Conservation (phyloP, 257 asterid genomes). For the Solanum etuberosum region DNA sequence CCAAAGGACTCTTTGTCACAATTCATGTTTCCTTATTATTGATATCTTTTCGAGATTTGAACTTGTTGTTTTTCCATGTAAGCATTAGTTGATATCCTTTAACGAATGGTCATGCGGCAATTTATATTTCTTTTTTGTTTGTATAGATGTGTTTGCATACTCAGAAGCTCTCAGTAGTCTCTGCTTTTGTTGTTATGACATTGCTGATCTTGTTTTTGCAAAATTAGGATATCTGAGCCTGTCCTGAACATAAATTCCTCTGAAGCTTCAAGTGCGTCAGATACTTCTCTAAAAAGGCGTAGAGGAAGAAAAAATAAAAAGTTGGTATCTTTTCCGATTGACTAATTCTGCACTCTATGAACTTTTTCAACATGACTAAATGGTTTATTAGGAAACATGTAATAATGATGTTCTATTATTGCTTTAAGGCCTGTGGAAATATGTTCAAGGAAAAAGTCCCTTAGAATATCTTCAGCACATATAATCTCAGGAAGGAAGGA, state of each 20-base stretch:
- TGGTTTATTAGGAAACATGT: background rate
- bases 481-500: slow-evolving; percentile 16
- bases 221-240: slow-evolving; percentile 48
- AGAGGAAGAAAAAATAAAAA: slow-evolving; percentile 71
- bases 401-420: background rate
- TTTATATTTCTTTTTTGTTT: background rate
- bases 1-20: background rate
- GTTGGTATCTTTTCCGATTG: slow-evolving; percentile 34
- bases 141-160: background rate
- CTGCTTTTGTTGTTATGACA: background rate
- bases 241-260: slow-evolving; percentile 25
- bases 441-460: slow-evolving; percentile 20
- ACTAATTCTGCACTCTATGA: background rate
- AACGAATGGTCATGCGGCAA: background rate
- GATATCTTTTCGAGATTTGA: background rate
- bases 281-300: slow-evolving; percentile 32
- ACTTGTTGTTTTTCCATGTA: background rate
- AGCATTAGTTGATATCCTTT: background rate
- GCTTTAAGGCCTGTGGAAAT: slow-evolving; percentile 50
- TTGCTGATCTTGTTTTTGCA: background rate
- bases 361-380: background rate
- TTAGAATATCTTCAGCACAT: slow-evolving; percentile 8
- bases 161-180: background rate
- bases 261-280: slow-evolving; percentile 28
- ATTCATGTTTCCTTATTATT: background rate